These are phyloP conservation scores for Lyophyllum semitale DNA, from an alignment of 768 basidiomycete species.

Conservation along the genomic window DNA sequence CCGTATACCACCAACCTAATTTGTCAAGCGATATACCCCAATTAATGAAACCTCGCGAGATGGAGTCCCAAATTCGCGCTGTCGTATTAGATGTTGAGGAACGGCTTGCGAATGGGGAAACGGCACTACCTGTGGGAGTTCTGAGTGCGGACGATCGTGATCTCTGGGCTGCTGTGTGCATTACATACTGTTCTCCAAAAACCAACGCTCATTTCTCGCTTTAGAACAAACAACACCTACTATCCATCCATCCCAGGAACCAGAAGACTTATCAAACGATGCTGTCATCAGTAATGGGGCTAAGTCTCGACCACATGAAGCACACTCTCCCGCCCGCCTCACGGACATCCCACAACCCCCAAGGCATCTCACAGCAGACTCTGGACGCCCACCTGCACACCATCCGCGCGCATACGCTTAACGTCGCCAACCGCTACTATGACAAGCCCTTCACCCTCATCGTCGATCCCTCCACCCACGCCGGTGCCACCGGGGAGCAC, in stretches of 20 bases:
- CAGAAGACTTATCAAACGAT: slow-evolving; percentile 59
- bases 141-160: slow-evolving; percentile 83
- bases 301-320: slow-evolving; percentile 81
- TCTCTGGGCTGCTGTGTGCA: slow-evolving; percentile 72
- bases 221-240: slow-evolving; percentile 73
- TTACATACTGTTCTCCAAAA: neutral
- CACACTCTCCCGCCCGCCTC: slow-evolving; percentile 36
- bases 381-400: slow-evolving; percentile 78
- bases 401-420: slow-evolving; percentile 60
- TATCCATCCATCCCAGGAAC: slow-evolving; percentile 70
- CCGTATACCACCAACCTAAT: slow-evolving; percentile 52
- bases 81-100: slow-evolving; percentile 58
- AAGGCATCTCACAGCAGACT: slow-evolving; percentile 33
- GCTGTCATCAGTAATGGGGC: slow-evolving; percentile 72
- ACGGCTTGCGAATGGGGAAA: slow-evolving; percentile 54
- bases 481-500: slow-evolving; percentile 89
- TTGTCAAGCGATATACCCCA: slow-evolving; percentile 26
- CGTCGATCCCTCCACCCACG: slow-evolving; percentile 83
- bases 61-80: slow-evolving; percentile 46
- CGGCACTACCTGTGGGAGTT: slow-evolving; percentile 62
- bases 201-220: neutral
- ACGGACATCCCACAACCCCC: slow-evolving; percentile 23
- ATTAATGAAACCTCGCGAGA: slow-evolving; percentile 37
- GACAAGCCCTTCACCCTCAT: slow-evolving; percentile 86
- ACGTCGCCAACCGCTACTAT: slow-evolving; percentile 81